Evolutionary conservation across 2,329 filamentous ascomycete genomes (phyloP).

Genomic region (Ascochyta fabae): DNA sequence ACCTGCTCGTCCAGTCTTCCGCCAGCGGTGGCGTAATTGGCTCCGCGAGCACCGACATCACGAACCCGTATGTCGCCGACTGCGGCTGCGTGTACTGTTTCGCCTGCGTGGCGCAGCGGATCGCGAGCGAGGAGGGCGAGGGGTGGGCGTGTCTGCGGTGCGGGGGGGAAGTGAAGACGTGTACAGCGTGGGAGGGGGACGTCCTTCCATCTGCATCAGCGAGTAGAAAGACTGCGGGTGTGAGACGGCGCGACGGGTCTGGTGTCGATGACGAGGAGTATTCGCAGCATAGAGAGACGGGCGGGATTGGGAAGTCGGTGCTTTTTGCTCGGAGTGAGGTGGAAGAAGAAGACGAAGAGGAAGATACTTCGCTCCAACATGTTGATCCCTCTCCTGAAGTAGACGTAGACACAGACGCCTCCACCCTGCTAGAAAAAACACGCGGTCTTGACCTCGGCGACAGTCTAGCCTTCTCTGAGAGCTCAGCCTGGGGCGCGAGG

Average conservation of each 20-base stretch:
- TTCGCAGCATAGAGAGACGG: not conserved
- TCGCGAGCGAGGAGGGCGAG: conserved; percentile 92
- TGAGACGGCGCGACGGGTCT: no score
- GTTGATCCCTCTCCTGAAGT: conserved; percentile 24
- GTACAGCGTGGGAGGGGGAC: conserved; percentile 90
- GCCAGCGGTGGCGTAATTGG: conserved; percentile 81
- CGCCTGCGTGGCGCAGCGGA: conserved; percentile 86
- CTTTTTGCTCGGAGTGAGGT: conserved; percentile 23
- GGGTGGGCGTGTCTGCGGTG: conserved; percentile 93
- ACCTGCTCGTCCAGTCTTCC: conserved; percentile 67
- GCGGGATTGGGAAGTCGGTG: conserved; percentile 23
- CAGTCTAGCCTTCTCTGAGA: conserved; percentile 39
- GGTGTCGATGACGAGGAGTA: no score
- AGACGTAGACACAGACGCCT: conserved; percentile 15
- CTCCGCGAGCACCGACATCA: conserved; percentile 89
- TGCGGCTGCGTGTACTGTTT: conserved; percentile 97
- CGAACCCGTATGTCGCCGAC: conserved; percentile 91
- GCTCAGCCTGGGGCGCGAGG: conserved; percentile 41
- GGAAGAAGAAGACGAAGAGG: not conserved
- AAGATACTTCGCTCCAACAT: conserved; percentile 13
- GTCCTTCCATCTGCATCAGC: conserved; percentile 59
- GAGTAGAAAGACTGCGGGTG: no score
- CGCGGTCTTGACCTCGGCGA: conserved; percentile 39
- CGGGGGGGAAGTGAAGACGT: conserved; percentile 81
- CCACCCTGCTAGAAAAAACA: conserved; percentile 12